Base-by-base conservation (phyloP, 2,329 filamentous ascomycete genomes). In the Colletotrichum liaoningense region DNA sequence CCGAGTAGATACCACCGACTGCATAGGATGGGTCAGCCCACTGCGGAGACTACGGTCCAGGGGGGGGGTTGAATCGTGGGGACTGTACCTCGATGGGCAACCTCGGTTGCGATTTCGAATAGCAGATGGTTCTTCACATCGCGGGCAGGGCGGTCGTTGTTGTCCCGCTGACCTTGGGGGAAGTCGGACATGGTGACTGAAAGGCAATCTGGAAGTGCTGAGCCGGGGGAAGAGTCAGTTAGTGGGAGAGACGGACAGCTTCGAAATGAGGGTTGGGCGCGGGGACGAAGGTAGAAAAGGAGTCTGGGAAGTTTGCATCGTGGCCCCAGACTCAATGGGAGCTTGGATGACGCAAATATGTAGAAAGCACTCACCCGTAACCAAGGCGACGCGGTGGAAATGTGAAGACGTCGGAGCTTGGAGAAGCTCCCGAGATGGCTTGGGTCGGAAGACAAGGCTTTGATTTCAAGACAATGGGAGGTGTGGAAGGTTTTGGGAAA, bases 1-100 rank as follows among this genome's bases (percentile, higher is more conserved):
- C 97, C 19, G 96, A 98, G 88, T 99, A 99, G 86, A 99, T 99
- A 79, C 97, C 97, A 81, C 97, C 97, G 75, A 99, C 97, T 97
- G 56, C 55, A 71, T 22, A 67, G n/a, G 64, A 73, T 62, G 74
- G 63, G 75, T 80, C 69, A 83, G 78, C 69, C 68, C 68, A 73
- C 72, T 72, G 69, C 72, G 59, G 58, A 73, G 56, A 66, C 55
- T 26, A 33, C 72, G 38, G 65, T 57, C 66, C 52, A 59, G 26
- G 55, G 62, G 49, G 49, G 62, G 49, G n/a, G 2, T 5, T 42
- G 16, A 19, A 5, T n/a, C 64, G 74, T 64, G 72, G 67, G 70
- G 70, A 70, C 83, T 88, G 77, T 88, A 96, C 94, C 94, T 89
- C 97, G 92, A 88, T 98, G 97, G 75, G 97, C 97, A 78, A 98